Base-by-base conservation (phyloP, 208 protist genomes). In the Trypanosoma brucei region DNA sequence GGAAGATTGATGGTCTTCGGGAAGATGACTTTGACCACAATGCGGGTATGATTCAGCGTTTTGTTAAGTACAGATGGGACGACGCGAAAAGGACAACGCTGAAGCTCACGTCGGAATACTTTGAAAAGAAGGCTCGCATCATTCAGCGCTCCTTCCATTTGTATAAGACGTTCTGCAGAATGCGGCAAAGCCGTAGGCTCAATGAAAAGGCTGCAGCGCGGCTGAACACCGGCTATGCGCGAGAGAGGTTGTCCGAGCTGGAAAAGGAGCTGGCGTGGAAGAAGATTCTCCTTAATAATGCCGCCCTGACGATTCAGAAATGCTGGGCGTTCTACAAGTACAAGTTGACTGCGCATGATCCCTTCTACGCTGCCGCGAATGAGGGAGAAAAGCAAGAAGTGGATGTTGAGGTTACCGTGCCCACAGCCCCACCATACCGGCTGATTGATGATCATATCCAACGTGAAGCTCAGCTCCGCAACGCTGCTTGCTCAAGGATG, bases 21-120 rank as follows among this genome's bases (percentile, higher is more conserved):
- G 50, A 82, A 40, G 70, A 84, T 50, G 83, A 94, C 65, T 69
- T 94, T 44, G 84, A 94, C 72, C 87, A 89, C 81, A 91, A 87
- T 60, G 88, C 88, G 2, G 81, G 78, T 33, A 74, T 94, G 8
- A 72, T 94, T 64, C 88, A 94, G 79, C 82, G 88, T n/a, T 30
- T 78, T 37, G 84, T 79, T 69, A 77, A 65, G 58, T 69, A 59
- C 54, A 75, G 78, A 45, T 68, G 56, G 33, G 62, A 72, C 31
- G 60, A 40, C 8, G 65, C 52, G 58, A 80, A 81, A 59, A 71
- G 80, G 44, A 75, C 68, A 57, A 83, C 76, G 14, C 62, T 62
- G 54, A 69, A 78, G 63, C 38, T 92, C n/a, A 83, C 75, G 14
- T 59, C 61, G 3, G 70, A 75, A 8, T 94, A 91, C 66, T 83